phyloP scores from a whole-genome alignment of 1,139 yeast species.

The Meyerozyma smithsonii region DNA sequence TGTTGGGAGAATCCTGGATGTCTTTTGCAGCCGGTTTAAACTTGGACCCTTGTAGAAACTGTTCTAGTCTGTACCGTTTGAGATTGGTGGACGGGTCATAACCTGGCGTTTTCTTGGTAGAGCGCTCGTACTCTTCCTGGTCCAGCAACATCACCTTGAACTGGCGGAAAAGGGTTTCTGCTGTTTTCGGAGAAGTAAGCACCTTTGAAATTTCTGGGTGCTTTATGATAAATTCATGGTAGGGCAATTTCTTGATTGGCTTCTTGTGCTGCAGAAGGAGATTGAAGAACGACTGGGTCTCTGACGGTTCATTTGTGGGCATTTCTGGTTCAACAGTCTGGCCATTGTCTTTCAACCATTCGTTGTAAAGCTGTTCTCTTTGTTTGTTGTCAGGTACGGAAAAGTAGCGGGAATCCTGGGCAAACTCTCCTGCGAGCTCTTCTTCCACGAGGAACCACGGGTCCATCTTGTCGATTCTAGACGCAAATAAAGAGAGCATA shows the following conservation, averaged over 20 bases:
- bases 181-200: slow-evolving; percentile 13
- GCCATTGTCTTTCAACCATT: slow-evolving; percentile 22
- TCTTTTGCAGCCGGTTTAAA: slow-evolving; percentile 2
- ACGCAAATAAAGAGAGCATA: slow-evolving; percentile 21
- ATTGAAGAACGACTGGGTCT: slow-evolving; percentile 18
- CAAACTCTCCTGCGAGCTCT: slow-evolving; percentile 26
- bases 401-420: slow-evolving; percentile 27
- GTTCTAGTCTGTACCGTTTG: slow-evolving; percentile 23
- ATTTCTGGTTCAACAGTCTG: neutral
- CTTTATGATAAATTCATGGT: slow-evolving; percentile 22
- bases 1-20: neutral
- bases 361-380: slow-evolving; percentile 24
- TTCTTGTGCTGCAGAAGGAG: slow-evolving; percentile 28
- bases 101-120: slow-evolving; percentile 15
- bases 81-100: slow-evolving; percentile 20
- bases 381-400: slow-evolving; percentile 15
- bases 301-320: slow-evolving; percentile 18
- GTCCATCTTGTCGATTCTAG: slow-evolving; percentile 28
- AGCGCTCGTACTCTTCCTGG: slow-evolving; percentile 22
- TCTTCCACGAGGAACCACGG: slow-evolving; percentile 41
- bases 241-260: slow-evolving; percentile 24
- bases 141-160: slow-evolving; percentile 24
- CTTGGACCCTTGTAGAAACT: slow-evolving; percentile 13
- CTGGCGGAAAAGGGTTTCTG: slow-evolving; percentile 20
- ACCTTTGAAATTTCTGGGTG: slow-evolving; percentile 15